A percentile compares a stretch with the other conserved stretches of the same genome.
Conservation (phyloP, 2,329 filamentous ascomycete genomes). For the Fusarium sp. region DNA sequence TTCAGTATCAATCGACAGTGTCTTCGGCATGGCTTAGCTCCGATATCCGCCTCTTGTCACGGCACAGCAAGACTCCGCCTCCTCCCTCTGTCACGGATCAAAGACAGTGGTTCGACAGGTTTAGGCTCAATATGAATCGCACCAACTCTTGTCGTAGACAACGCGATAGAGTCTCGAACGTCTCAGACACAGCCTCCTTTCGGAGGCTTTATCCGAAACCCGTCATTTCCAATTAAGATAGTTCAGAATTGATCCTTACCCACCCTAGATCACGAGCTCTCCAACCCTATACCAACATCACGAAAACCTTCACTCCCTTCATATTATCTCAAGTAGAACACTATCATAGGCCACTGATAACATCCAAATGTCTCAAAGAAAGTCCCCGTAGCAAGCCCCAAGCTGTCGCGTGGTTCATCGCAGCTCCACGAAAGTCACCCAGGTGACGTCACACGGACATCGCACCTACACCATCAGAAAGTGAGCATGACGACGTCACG, state of each 20-base stretch:
- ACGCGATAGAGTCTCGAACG: not conserved
- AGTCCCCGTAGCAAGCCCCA: not conserved
- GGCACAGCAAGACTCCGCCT: not conserved
- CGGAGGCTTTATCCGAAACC: not conserved
- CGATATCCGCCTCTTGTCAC: not conserved
- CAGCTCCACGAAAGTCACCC: not conserved
- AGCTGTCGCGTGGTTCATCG: slow-evolving; percentile 35
- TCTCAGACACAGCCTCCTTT: not conserved
- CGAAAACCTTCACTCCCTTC: not conserved
- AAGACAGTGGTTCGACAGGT: not conserved
- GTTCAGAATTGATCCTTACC: not conserved
- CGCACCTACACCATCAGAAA: slow-evolving; percentile 17
- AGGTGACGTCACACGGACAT: slow-evolving; percentile 45
- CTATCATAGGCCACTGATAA: not conserved
- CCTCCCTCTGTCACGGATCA: not conserved
- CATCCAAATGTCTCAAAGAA: not conserved
- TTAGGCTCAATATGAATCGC: not conserved
- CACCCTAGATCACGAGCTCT: not conserved
- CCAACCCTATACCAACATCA: not conserved
- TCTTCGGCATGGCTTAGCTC: not conserved
- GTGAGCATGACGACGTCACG: slow-evolving; percentile 47
- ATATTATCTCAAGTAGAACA: not conserved
- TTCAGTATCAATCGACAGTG: not conserved
- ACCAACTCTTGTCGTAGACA: not conserved
- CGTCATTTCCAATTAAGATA: not conserved